phyloP scores from a whole-genome alignment of 169 alveolate genomes.

The Eimeria sp. region DNA sequence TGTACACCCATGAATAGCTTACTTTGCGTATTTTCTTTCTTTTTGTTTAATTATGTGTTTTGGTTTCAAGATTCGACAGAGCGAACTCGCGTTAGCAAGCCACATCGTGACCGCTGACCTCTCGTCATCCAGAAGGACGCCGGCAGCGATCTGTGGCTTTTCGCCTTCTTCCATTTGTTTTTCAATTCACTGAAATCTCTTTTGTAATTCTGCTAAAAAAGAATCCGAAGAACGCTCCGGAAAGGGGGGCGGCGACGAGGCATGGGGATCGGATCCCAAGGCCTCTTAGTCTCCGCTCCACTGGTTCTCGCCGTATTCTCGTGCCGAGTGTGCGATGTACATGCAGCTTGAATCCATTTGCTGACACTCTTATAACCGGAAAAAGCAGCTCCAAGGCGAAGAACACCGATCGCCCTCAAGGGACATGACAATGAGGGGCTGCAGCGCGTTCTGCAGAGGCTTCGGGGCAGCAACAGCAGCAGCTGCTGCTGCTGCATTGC shows the following conservation, averaged over 20 bases:
- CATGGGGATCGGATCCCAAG: conserved; percentile 3
- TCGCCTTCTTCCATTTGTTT: background rate
- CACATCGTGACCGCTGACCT: background rate
- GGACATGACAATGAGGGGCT: background rate
- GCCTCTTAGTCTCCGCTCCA: background rate
- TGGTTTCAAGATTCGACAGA: background rate
- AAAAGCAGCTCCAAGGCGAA: background rate
- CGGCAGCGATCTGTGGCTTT: background rate
- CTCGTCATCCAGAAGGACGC: background rate
- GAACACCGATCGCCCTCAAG: background rate
- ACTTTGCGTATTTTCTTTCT: background rate
- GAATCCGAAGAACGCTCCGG: background rate
- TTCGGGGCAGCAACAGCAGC: conserved; percentile 7
- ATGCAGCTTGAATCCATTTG: background rate
- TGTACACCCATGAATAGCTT: background rate
- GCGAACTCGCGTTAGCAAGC: background rate
- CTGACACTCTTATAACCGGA: background rate
- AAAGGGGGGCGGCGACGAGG: background rate
- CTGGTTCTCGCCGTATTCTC: background rate
- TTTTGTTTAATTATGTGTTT: background rate
- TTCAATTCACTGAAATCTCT: background rate
- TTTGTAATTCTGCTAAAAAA: background rate
- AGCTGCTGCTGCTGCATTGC: conserved; percentile 39
- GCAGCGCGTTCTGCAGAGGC: background rate
- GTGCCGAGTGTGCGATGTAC: background rate